Evolutionary conservation across 1,284 basidiomycete genomes (phyloP), one percentile per base, ranked within the genome.

Genomic region (Singerocomus inundabilis): DNA sequence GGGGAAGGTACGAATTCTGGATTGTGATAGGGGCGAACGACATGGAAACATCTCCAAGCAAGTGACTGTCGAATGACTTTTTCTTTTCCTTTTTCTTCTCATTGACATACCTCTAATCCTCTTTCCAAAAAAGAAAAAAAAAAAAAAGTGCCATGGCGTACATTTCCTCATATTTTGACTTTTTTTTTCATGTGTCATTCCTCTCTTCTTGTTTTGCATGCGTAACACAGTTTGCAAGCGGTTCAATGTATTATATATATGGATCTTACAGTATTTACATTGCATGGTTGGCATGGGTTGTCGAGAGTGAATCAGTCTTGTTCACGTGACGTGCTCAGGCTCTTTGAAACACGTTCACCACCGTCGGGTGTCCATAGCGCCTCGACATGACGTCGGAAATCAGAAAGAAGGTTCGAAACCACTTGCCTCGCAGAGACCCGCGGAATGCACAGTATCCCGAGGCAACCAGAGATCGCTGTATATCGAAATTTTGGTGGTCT

Each of bases 241-340:
- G 4, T 43, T 10, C 9, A n/a, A 16, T 45, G 40, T 45, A 45
- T 45, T 47, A 45, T 57, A 32, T 49, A 49, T 57, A 38, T 46
- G 54, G 31, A 57, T 57, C 55, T 49, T 33, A 24, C 44, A 30
- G 16, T 51, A 55, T 51, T 53, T 41, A 54, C 31, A 52, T 21
- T 28, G 21, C 21, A 46, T 24, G 42, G n/a, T 45, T 47, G 44
- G 28, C 24, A 39, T 24, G 41, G 21, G 3, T 16, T 15, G 26
- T 7, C 1, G 3, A 16, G 8, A 11, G 35, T 3, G 12, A 21
- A 36, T n/a, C n/a, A n/a, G n/a, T n/a, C n/a, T n/a, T n/a, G n/a
- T n/a, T n/a, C n/a, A n/a, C n/a, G n/a, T n/a, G n/a, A n/a, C n/a
- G n/a, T n/a, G n/a, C n/a, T n/a, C n/a, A n/a, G n/a, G n/a, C n/a